A percentile compares a stretch with the other conserved stretches of the same genome.
Conservation (phyloP, 2,329 filamentous ascomycete genomes). For the Apiospora saccharicola region DNA sequence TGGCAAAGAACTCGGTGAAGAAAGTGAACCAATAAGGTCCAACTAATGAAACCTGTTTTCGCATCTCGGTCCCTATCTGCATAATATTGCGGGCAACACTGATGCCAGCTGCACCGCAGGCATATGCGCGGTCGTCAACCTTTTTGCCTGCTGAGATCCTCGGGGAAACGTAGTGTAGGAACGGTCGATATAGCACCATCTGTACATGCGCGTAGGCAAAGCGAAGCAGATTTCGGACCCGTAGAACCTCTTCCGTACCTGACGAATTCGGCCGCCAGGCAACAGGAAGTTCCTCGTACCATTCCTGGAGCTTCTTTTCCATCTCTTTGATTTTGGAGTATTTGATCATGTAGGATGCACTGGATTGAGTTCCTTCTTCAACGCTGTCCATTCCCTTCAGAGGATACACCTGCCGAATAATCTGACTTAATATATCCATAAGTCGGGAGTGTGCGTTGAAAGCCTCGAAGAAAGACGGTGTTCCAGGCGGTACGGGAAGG, state of each 20-base stretch:
- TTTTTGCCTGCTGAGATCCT: constrained; percentile 61
- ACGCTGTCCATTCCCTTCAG: constrained; percentile 61
- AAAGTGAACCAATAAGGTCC: constrained; percentile 89
- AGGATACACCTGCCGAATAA: constrained; percentile 72
- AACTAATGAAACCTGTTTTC: constrained; percentile 75
- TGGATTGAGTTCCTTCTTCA: constrained; percentile 49
- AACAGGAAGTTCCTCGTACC: constrained; percentile 73
- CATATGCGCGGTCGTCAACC: constrained; percentile 80
- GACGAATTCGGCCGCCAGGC: constrained; percentile 82
- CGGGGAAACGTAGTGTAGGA: constrained; percentile 82
- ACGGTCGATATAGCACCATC: constrained; percentile 82
- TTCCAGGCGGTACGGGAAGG: constrained; percentile 60
- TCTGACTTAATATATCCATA: constrained; percentile 69
- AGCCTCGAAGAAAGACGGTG: constrained; percentile 67
- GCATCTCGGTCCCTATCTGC: constrained; percentile 81
- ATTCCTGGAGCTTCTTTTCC: constrained; percentile 68
- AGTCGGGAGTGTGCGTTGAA: constrained; percentile 71
- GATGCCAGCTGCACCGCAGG: constrained; percentile 70
- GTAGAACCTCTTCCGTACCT: constrained; percentile 74
- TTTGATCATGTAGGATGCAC: constrained; percentile 67
- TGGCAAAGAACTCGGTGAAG: constrained; percentile 83
- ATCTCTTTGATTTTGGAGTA: constrained; percentile 70
- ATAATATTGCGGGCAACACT: constrained; percentile 76
- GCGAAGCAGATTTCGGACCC: constrained; percentile 80
- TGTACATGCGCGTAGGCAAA: constrained; percentile 86